These are phyloP conservation scores for Volvox africanus DNA, from an alignment of 139 green algal genomes.

Conservation along the genomic window DNA sequence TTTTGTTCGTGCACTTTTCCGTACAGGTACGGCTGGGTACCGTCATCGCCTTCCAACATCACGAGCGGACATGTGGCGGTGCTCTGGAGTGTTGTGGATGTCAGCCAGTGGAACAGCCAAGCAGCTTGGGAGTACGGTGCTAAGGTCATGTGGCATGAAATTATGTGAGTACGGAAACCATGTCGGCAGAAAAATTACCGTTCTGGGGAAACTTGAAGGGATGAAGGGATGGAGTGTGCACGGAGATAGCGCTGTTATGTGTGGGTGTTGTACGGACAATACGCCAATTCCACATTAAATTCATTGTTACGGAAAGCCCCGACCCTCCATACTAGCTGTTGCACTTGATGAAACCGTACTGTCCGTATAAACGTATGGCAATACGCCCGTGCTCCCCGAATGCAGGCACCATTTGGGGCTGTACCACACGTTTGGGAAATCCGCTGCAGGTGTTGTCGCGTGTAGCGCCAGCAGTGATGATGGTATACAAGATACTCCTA, in stretches of 20 bases:
- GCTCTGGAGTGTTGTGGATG: constrained; percentile 32
- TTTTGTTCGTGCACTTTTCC: not conserved
- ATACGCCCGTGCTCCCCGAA: not conserved
- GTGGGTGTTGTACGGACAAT: no score
- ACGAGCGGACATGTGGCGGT: constrained; percentile 16
- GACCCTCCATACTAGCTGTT: no score
- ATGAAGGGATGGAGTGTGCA: no score
- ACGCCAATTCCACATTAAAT: no score
- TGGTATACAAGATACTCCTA: constrained; percentile 23
- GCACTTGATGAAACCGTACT: no score
- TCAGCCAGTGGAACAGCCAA: constrained; percentile 24
- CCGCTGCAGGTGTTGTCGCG: not conserved
- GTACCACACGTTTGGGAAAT: constrained; percentile 26
- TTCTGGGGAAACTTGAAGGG: no score
- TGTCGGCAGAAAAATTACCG: no score
- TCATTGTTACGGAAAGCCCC: no score
- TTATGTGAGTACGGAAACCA: constrained; percentile 31
- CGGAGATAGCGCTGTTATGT: no score
- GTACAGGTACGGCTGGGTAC: constrained; percentile 44
- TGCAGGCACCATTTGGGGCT: constrained; percentile 37
- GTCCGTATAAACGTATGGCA: no score
- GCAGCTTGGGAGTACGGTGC: constrained; percentile 25
- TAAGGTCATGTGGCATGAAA: constrained; percentile 49
- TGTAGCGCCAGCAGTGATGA: not conserved
- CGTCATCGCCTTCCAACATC: constrained; percentile 9